Base-by-base conservation (phyloP, 768 basidiomycete species). In the Hortiboletus flavorubellus region DNA sequence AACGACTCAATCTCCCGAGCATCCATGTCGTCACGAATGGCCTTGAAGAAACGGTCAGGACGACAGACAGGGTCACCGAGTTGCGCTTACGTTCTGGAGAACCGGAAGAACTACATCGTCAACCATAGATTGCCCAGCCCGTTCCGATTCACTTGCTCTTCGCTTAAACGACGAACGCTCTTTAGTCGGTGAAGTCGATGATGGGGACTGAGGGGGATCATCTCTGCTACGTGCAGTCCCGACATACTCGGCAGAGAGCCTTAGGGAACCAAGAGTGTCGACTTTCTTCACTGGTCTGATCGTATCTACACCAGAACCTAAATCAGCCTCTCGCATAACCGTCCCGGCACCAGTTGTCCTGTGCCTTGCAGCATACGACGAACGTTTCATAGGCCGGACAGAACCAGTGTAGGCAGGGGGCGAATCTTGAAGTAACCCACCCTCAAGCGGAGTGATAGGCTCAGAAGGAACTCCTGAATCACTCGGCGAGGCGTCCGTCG, bases 261-360 rank as follows among this genome's bases (percentile, higher is more conserved):
- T 77, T 14, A 93, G 73, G 5, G 92, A 93, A 4, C 87, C 84
- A 11, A 79, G 77, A 5, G 87, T 80, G 68, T 97, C 93, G 31
- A 96, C 86, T 64, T 91, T 92, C 80, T 95, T 96, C 58, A 96
- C 85, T 0, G 95, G 94, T 49, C 93, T 81, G 64, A 98, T 92
- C 2, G 95, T 98, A 64, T 91, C 91, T 43, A 90, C 78, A 38
- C 93, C 93, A 49, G 78, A 89, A 16, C 92, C 93, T n/a, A 95
- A 67, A 70, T 95, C 93, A 11, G 86, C 91, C 62, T 86, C 86
- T 41, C 81, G 81, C 63, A 94, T 73, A 8, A 93, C 75, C 0
- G 91, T 93, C 11, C 93, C 93, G 14, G 78, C 64, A 38, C 81
- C 84, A 53, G 77, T 75, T 16, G 78, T 70, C 40, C 81, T 81